These are phyloP conservation scores for Leptosphaerulina australis DNA, from an alignment of 2,329 filamentous ascomycete genomes.

Conservation along the genomic window DNA sequence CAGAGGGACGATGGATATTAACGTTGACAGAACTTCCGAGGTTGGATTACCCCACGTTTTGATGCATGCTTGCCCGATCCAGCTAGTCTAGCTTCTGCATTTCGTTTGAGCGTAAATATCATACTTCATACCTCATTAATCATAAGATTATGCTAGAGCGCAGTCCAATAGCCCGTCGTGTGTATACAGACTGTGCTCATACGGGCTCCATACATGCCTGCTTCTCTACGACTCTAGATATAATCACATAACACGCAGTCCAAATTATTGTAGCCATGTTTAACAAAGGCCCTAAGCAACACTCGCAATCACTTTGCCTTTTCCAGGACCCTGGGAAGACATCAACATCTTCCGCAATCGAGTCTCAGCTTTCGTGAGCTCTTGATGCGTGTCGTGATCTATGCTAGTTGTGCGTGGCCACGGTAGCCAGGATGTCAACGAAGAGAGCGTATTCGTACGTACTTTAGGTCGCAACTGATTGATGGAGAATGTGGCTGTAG, in stretches of 20 bases:
- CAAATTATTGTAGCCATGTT: background rate
- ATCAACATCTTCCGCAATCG: conserved; percentile 43
- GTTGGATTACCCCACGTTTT: conserved; percentile 14
- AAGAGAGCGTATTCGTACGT: conserved; percentile 40
- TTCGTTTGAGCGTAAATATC: background rate
- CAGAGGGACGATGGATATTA: background rate
- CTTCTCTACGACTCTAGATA: background rate
- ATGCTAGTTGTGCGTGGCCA: conserved; percentile 38
- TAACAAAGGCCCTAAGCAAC: conserved; percentile 22
- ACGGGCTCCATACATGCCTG: background rate
- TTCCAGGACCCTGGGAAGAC: conserved; percentile 32
- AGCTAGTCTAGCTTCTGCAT: conserved; percentile 1
- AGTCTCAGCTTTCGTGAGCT: conserved; percentile 40
- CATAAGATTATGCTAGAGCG: conserved; percentile 10
- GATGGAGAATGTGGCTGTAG: conserved; percentile 28
- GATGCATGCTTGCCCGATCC: conserved; percentile 8
- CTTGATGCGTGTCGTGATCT: conserved; percentile 24
- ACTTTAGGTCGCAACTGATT: conserved; percentile 15
- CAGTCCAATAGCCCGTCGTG: conserved; percentile 4
- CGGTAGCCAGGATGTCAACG: conserved; percentile 45
- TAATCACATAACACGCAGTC: background rate
- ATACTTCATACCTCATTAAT: conserved; percentile 19
- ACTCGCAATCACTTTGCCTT: conserved; percentile 35
- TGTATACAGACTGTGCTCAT: background rate
- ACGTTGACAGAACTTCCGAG: conserved; percentile 14